These are phyloP conservation scores for Skeletonema marinoi DNA, from an alignment of 108 stramenopile genomes.

Conservation along the genomic window DNA sequence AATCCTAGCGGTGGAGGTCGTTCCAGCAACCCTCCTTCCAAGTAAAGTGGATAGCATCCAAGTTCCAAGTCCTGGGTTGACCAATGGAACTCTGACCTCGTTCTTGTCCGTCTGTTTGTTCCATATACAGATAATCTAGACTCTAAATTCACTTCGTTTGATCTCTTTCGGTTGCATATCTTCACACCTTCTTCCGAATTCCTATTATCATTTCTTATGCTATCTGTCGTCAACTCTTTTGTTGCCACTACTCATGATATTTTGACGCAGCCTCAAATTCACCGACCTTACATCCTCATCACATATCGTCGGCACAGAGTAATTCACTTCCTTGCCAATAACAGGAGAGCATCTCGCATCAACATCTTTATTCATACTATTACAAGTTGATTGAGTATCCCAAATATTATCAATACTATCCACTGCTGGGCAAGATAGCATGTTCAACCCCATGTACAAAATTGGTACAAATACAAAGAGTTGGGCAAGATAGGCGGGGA, in stretches of 20 bases:
- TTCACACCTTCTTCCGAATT: neutral
- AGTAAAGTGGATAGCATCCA: too few species aligned
- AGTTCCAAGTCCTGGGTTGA: neutral
- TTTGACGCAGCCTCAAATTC: slow-evolving; percentile 19
- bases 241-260: neutral
- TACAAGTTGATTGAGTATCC: slow-evolving; percentile 30
- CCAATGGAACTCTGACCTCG: neutral
- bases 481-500: slow-evolving; percentile 28
- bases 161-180: neutral
- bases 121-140: too few species aligned
- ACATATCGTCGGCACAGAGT: slow-evolving; percentile 34
- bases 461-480: slow-evolving; percentile 36
- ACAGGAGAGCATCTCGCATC: neutral
- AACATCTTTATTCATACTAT: neutral
- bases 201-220: neutral
- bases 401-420: slow-evolving; percentile 30
- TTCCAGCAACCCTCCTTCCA: slow-evolving; percentile 11
- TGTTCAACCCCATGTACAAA: slow-evolving; percentile 46
- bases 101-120: too few species aligned
- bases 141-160: neutral
- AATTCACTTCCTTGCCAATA: neutral
- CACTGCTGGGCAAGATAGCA: slow-evolving; percentile 25
- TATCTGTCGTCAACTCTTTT: neutral
- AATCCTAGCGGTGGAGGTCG: slow-evolving; percentile 18
- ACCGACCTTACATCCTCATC: slow-evolving; percentile 28